Percentiles rank a stretch among this genome's conserved stretches.
phyloP scores from a whole-genome alignment of 164 flowering plant species.

The Vitis labrusca region DNA sequence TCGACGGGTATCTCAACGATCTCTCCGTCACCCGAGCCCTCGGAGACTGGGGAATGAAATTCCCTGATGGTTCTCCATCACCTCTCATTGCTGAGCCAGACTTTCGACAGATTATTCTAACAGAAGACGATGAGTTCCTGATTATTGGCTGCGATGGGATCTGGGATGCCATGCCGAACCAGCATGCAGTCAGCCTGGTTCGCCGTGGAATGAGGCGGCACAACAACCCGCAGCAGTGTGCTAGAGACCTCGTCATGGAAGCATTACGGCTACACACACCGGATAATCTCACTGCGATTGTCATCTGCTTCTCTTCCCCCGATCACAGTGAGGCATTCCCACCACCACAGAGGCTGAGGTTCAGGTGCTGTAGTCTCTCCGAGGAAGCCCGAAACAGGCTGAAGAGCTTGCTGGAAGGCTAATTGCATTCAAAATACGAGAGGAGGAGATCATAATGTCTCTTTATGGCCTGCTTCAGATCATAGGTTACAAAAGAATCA shows the following conservation, averaged over 20 bases:
- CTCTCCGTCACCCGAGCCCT: slow-evolving; percentile 58
- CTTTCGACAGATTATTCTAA: slow-evolving; percentile 30
- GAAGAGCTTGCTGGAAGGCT: slow-evolving; percentile 34
- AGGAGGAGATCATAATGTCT: slow-evolving; percentile 5
- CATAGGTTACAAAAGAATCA: slow-evolving; percentile 16
- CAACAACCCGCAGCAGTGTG: slow-evolving; percentile 50
- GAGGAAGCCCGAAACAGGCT: slow-evolving; percentile 31
- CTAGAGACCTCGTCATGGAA: slow-evolving; percentile 48
- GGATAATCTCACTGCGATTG: slow-evolving; percentile 56
- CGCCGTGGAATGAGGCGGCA: slow-evolving; percentile 48
- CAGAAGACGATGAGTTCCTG: slow-evolving; percentile 59
- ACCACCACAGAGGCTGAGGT: slow-evolving; percentile 23
- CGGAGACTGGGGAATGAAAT: slow-evolving; percentile 67
- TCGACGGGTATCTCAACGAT: slow-evolving; percentile 57
- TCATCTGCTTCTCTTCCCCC: slow-evolving; percentile 42
- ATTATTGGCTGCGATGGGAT: slow-evolving; percentile 66
- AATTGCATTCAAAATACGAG: slow-evolving; percentile 3
- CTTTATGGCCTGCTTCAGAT: slow-evolving; percentile 36
- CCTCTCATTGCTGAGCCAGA: slow-evolving; percentile 67
- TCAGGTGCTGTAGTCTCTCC: slow-evolving; percentile 29
- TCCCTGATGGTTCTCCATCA: slow-evolving; percentile 37
- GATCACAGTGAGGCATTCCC: slow-evolving; percentile 15
- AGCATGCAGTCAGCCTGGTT: slow-evolving; percentile 51
- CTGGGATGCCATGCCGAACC: slow-evolving; percentile 68
- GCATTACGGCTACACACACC: slow-evolving; percentile 47